These are phyloP conservation scores for Melastoma candidum DNA, from an alignment of 441 rosid species.

Conservation along the genomic window DNA sequence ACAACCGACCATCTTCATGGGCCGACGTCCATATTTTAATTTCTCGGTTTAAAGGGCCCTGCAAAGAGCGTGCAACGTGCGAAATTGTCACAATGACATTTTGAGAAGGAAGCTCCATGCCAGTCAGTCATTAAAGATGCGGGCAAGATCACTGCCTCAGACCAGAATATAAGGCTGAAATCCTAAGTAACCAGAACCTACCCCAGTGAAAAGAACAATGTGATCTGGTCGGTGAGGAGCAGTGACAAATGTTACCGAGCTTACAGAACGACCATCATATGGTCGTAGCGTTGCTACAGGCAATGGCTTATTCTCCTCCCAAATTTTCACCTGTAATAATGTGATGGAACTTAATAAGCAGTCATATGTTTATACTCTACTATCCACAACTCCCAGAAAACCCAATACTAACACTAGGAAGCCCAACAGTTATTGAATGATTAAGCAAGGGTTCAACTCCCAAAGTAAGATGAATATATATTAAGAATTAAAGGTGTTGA, in stretches of 20 bases:
- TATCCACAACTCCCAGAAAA: no score
- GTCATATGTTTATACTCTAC: no score
- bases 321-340: conserved; percentile 63
- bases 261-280: conserved; percentile 76
- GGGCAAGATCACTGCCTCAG: not conserved
- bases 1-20: conserved; percentile 80
- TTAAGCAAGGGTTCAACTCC: no score
- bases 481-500: conserved; percentile 11
- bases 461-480: not conserved
- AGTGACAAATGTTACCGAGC: conserved; percentile 63
- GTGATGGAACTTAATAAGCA: not conserved
- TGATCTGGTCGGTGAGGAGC: conserved; percentile 81
- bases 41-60: conserved; percentile 84
- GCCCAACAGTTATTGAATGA: no score
- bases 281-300: conserved; percentile 73
- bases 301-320: conserved; percentile 70
- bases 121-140: conserved; percentile 1
- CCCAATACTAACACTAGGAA: no score
- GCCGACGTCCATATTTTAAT: conserved; percentile 77
- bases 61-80: conserved; percentile 3
- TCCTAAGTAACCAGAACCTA: conserved; percentile 20
- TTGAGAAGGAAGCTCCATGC: not conserved
- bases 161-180: not conserved
- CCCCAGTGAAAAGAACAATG: conserved; percentile 82
- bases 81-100: not conserved